These are phyloP conservation scores for Berberis thunbergii DNA, from an alignment of 164 flowering plant species.

Conservation along the genomic window DNA sequence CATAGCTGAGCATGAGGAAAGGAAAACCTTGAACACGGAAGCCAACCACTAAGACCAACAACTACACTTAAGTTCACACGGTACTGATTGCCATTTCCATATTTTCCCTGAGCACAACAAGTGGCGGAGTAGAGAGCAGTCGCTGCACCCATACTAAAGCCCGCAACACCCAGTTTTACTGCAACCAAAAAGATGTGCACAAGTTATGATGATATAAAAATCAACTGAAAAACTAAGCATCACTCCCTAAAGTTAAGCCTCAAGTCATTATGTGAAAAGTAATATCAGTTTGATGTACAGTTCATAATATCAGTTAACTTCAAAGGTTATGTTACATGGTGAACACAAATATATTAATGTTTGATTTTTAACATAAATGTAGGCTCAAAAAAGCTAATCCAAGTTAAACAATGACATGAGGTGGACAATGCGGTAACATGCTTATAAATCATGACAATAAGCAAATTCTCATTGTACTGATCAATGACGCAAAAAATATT, in stretches of 20 bases:
- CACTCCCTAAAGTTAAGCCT: no score
- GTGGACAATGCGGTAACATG: no score
- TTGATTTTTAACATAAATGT: neutral
- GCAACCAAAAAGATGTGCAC: constrained; percentile 11
- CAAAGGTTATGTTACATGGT: no score
- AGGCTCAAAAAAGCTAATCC: no score
- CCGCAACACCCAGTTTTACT: constrained; percentile 96
- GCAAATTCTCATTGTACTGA: no score
- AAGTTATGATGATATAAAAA: neutral
- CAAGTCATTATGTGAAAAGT: no score
- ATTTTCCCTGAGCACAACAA: constrained; percentile 65
- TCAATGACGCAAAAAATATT: neutral
- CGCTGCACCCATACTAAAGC: constrained; percentile 99
- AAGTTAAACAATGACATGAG: no score
- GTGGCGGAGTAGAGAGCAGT: constrained; percentile 85
- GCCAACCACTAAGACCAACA: constrained; percentile 96
- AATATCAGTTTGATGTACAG: no score
- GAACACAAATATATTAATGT: no score
- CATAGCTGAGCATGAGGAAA: neutral
- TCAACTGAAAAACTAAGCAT: no score
- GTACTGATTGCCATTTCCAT: constrained; percentile 68
- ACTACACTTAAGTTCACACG: constrained; percentile 59
- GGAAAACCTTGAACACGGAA: constrained; percentile 78
- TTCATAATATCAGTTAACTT: no score
- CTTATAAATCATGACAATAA: no score